Conservation (phyloP, 2,329 filamentous ascomycete species). For the Aphanocladium album region DNA sequence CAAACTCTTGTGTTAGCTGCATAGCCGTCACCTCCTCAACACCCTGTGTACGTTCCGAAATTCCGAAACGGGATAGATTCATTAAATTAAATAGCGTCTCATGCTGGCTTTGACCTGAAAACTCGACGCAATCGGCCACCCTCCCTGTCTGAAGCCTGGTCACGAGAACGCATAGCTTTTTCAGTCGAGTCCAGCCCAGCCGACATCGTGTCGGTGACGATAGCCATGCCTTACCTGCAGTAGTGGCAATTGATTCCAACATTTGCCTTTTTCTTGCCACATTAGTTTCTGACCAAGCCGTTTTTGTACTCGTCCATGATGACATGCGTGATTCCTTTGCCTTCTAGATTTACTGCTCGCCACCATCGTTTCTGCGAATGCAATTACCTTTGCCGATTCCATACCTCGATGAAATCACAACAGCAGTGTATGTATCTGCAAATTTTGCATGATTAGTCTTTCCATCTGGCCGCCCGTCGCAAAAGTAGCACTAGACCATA, state of each 20-base stretch:
- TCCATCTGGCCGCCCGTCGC: slow-evolving; percentile 4
- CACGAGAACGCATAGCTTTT: slow-evolving; percentile 7
- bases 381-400: no score
- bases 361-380: no score
- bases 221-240: neutral
- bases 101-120: neutral
- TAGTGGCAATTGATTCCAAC: neutral
- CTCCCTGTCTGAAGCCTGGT: neutral
- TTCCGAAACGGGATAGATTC: slow-evolving; percentile 1
- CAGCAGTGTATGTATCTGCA: no score
- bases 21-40: no score
- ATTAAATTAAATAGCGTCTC: neutral
- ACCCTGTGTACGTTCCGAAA: neutral
- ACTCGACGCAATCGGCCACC: neutral
- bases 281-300: neutral
- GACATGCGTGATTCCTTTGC: neutral
- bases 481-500: neutral
- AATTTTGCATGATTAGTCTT: neutral
- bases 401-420: no score
- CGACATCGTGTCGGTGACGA: no score
- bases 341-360: neutral
- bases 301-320: neutral
- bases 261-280: neutral
- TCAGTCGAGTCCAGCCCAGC: neutral
- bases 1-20: no score